Conservation (phyloP, 371 early-diverging fungal genomes). For the Rhizopus delemar region DNA sequence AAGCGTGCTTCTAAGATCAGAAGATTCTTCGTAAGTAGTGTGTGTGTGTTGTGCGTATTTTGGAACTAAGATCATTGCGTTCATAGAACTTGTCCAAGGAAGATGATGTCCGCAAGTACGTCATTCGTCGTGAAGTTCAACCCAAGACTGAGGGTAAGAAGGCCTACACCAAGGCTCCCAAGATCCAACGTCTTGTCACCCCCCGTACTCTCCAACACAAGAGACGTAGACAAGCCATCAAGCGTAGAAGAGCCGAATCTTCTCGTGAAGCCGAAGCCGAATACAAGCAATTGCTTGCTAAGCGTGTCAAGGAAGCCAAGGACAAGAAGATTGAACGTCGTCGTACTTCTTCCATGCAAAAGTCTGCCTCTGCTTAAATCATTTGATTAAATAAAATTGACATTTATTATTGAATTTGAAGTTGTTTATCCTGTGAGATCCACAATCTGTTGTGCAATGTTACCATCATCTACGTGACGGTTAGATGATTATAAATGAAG, state of each 20-base stretch:
- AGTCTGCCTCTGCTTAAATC: constrained; percentile 54
- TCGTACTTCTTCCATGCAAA: constrained; percentile 67
- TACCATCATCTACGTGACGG: too few relatives aligned
- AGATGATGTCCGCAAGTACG: constrained; percentile 97
- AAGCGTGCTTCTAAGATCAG: constrained; percentile 99
- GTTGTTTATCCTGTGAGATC: not conserved
- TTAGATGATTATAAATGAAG: too few relatives aligned
- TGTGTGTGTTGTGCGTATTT: not conserved
- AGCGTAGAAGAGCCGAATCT: constrained; percentile 77
- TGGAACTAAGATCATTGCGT: not conserved
- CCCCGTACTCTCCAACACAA: constrained; percentile 94
- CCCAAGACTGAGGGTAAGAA: constrained; percentile 88
- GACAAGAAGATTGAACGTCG: constrained; percentile 73
- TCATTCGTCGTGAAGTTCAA: constrained; percentile 93
- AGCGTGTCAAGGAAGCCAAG: constrained; percentile 89
- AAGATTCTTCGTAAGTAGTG: constrained; percentile 86
- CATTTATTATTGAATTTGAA: not conserved
- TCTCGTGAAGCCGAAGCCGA: constrained; percentile 87
- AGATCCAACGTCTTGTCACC: constrained; percentile 97
- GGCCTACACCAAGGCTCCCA: constrained; percentile 90
- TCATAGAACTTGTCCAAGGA: constrained; percentile 83
- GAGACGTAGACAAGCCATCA: constrained; percentile 80
- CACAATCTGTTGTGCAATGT: not conserved
- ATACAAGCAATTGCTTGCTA: constrained; percentile 89
- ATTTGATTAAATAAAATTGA: constrained; percentile 51